phyloP scores from a whole-genome alignment of 1,139 yeast genomes.

The Pichia inconspicua region DNA sequence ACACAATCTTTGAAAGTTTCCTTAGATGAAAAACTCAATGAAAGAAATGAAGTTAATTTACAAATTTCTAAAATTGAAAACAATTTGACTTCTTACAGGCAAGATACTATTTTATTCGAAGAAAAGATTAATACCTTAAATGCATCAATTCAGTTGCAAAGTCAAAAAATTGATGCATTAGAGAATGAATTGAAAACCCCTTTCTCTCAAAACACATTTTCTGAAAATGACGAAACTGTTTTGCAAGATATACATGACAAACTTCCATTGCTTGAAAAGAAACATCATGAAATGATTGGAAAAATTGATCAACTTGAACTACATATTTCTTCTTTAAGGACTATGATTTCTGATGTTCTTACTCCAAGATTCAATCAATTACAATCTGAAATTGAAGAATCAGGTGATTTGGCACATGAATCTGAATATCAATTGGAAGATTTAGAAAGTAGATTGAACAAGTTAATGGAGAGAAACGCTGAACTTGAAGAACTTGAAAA shows the following conservation, averaged over 20 bases:
- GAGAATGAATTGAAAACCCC: conserved; percentile 45
- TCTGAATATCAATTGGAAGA: conserved; percentile 45
- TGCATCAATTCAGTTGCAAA: conserved; percentile 21
- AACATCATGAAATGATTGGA: conserved; percentile 37
- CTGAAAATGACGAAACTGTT: conserved; percentile 36
- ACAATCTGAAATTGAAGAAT: conserved; percentile 20
- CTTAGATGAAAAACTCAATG: conserved; percentile 33
- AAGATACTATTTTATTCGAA: conserved; percentile 32
- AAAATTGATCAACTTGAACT: conserved; percentile 44
- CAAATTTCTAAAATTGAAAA: conserved; percentile 37
- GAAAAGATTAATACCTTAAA: conserved; percentile 25
- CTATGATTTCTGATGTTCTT: conserved; percentile 53
- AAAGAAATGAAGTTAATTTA: conserved; percentile 39
- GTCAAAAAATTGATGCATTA: conserved; percentile 34
- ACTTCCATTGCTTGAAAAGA: conserved; percentile 36
- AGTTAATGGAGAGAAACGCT: conserved; percentile 51
- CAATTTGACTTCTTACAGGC: conserved; percentile 36
- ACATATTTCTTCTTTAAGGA: conserved; percentile 41
- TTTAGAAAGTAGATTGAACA: conserved; percentile 46
- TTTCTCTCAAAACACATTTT: conserved; percentile 44
- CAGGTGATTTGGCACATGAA: conserved; percentile 34
- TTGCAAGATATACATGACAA: conserved; percentile 34
- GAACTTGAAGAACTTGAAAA: conserved; percentile 47
- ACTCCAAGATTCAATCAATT: conserved; percentile 29
- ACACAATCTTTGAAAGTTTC: conserved; percentile 35